phyloP scores from a whole-genome alignment of 1,139 yeast genomes.

The Blastobotrys indianensis region DNA sequence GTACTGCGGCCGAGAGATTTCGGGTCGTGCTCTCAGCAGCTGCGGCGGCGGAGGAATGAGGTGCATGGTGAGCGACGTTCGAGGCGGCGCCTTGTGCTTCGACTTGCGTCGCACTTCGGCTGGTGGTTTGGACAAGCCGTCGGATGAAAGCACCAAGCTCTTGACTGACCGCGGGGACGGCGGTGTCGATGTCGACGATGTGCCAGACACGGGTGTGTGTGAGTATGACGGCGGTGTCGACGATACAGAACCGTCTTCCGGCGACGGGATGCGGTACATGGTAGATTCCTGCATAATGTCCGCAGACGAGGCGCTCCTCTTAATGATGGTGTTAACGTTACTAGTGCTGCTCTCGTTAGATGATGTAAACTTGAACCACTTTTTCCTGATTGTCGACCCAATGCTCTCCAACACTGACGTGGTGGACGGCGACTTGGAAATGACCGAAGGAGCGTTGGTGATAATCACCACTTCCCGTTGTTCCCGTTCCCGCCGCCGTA shows the following conservation, averaged over 20 bases:
- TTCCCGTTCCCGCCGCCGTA: constrained; percentile 9
- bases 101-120: not conserved
- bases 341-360: not conserved
- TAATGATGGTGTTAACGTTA: not conserved
- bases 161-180: constrained; percentile 20
- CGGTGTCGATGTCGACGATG: constrained; percentile 18
- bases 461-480: constrained; percentile 4
- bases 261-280: too few relatives aligned
- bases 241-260: constrained; percentile 10
- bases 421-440: not conserved
- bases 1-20: constrained; percentile 24
- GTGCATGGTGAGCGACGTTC: constrained; percentile 24
- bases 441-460: not conserved
- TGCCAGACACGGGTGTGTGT: constrained; percentile 18
- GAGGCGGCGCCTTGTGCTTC: constrained; percentile 4
- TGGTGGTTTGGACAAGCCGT: not conserved
- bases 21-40: constrained; percentile 27
- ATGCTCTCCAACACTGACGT: constrained; percentile 1
- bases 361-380: constrained; percentile 12
- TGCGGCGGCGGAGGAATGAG: constrained; percentile 32
- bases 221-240: constrained; percentile 16
- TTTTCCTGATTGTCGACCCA: constrained; percentile 14
- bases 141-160: constrained; percentile 3
- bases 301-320: not conserved
- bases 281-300: not conserved